Base-by-base conservation (phyloP, 176 grass and related monocot species). In the Saccharum officinarum region DNA sequence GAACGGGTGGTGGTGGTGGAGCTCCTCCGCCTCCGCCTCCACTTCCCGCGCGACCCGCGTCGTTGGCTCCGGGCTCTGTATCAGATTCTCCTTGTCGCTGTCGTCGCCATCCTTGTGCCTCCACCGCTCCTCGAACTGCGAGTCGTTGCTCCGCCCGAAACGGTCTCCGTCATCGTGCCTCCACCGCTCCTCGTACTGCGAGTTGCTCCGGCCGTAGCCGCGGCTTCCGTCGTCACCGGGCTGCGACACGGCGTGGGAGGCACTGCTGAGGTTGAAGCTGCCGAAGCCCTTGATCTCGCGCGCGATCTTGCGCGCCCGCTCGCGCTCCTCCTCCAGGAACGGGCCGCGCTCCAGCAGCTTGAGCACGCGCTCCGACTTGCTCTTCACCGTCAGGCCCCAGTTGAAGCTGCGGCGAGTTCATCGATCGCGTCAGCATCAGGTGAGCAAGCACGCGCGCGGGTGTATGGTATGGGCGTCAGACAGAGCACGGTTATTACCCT, bases 221-320 rank as follows among this genome's bases (percentile, higher is more conserved):
- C 36, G 33, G 38, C 33, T 7, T 83, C 50, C 12, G 42, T 71
- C 69, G 12, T 71, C 68, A 5, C 38, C 36, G 2, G n/a, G 9
- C 74, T 18, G 79, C 33, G 46, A 30, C 30, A 18, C 31, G 8
- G 68, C 2, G 41, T 40, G 71, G 73, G 71, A 42, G 23, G 75
- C 61, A 33, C 39, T 75, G 54, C 40, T 79, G 74, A 88, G 86
- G 88, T 92, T 96, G 81, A 96, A 96, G 87, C 97, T 94, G 18
- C 93, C 97, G 73, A 99, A 99, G 8, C 97, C 92, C 52, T 88
- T 92, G 70, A 99, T 96, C 83, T 86, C 86, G 37, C 54, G 84
- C 41, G 90, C 86, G 59, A 99, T 87, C 84, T 96, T 91, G 75
- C 90, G 74, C 40, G 90, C 91, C 15, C 81, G 54, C 38, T 90